phyloP scores from a whole-genome alignment of 371 early-diverging fungal genomes.

The Nematocida major region DNA sequence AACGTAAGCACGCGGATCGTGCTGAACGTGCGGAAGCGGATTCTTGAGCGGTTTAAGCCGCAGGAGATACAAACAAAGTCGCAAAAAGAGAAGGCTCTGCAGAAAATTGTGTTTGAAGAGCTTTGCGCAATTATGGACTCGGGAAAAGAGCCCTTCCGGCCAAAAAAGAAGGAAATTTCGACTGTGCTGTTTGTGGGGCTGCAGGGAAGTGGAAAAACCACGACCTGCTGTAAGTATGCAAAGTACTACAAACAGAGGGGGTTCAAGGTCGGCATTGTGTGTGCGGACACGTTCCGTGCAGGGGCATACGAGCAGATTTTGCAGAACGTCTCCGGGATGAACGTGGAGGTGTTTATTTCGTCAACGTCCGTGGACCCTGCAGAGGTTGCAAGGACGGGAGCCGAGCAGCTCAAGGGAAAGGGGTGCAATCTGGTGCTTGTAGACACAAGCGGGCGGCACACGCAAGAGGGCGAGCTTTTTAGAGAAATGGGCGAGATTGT shows the following conservation, averaged over 20 bases:
- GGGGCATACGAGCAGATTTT: conserved; percentile 99
- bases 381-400: conserved; percentile 82
- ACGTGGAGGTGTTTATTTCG: conserved; percentile 89
- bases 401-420: conserved; percentile 84
- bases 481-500: conserved; percentile 94
- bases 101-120: conserved; percentile 81
- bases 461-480: conserved; percentile 90
- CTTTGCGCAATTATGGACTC: conserved; percentile 85
- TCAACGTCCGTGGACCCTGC: conserved; percentile 90
- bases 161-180: conserved; percentile 74
- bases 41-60: conserved; percentile 73
- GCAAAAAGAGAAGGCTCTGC: conserved; percentile 70
- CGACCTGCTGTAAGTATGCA: conserved; percentile 93
- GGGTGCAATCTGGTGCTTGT: conserved; percentile 93
- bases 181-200: conserved; percentile 97
- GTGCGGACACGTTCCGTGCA: conserved; percentile 98
- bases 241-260: conserved; percentile 88
- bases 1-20: conserved; percentile 89
- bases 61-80: conserved; percentile 76
- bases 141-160: conserved; percentile 75
- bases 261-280: conserved; percentile 87
- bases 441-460: conserved; percentile 96
- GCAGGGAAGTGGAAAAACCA: conserved; percentile 97
- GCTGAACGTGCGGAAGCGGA: conserved; percentile 73
- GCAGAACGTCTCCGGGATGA: conserved; percentile 93